Conservation (phyloP, 1,284 basidiomycete genomes). For the Puccinia polysora region DNA sequence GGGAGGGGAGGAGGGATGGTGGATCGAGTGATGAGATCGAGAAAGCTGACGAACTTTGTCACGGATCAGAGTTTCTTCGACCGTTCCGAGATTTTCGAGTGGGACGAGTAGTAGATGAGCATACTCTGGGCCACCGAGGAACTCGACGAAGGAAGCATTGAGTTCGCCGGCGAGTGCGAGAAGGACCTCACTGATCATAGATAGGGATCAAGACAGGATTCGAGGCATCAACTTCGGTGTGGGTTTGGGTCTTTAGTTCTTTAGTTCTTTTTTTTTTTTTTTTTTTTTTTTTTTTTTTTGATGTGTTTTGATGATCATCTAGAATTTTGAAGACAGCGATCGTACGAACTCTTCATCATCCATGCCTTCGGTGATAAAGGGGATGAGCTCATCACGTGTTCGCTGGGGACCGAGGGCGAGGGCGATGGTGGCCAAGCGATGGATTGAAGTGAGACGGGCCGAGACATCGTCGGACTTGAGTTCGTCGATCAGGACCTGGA, state of each 20-base stretch:
- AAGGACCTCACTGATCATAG: slow-evolving; percentile 66
- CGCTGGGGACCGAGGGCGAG: slow-evolving; percentile 93
- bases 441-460: slow-evolving; percentile 91
- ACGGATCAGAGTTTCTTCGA: slow-evolving; percentile 95
- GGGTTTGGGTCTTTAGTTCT: too few species aligned
- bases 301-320: neutral
- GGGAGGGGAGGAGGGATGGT: slow-evolving; percentile 45
- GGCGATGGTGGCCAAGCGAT: slow-evolving; percentile 96
- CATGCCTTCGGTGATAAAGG: slow-evolving; percentile 94
- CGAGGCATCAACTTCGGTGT: neutral
- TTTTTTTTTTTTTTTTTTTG: neutral
- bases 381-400: slow-evolving; percentile 89
- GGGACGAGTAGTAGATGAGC: slow-evolving; percentile 88
- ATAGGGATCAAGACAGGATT: neutral
- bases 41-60: slow-evolving; percentile 68
- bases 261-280: too few species aligned
- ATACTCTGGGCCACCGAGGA: slow-evolving; percentile 82
- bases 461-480: slow-evolving; percentile 89
- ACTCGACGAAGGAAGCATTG: slow-evolving; percentile 70
- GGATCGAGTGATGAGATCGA: neutral
- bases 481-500: slow-evolving; percentile 77
- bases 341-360: slow-evolving; percentile 80
- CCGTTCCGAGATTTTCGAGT: slow-evolving; percentile 89
- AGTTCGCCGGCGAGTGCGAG: slow-evolving; percentile 94
- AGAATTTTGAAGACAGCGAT: too few species aligned